Evolutionary conservation across 169 alveolate genomes (phyloP), one percentile per base, ranked within the genome.

Genomic region (Plasmodium adleri): DNA sequence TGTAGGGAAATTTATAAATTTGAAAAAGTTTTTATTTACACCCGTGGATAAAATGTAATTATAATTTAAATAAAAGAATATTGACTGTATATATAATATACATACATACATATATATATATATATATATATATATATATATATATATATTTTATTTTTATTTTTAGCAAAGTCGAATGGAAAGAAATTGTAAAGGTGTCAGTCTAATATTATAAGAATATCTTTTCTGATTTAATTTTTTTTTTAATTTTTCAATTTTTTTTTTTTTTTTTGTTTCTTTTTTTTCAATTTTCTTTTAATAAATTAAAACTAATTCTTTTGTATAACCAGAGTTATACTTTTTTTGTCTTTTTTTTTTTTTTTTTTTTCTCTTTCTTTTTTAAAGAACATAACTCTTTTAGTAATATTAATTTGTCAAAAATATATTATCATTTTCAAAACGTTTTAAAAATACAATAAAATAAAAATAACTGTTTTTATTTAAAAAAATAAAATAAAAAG

Each of bases 121-220:
- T 28, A 28, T 28, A 3, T 28, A 1, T 28, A 1, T 28, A 28
- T 28, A 28, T 72, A 49, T 26, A 10, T 39, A 66, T 71, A 52
- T 56, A 20, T 43, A 47, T 63, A n/a, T 54, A 7, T 12, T 49
- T 66, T 67, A 39, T 78, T 64, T 43, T 43, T 67, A 15, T 13
- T 49, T 17, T 1, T 68, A 80, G 90, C 56, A 83, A 80, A 67
- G 72, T 80, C 9, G 28, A 80, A 28, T 80, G 90, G 90, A 80
- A 74, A 66, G 90, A 80, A 67, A 67, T 47, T 67, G 83, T 80
- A 28, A 80, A 68, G 58, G 71, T 80, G 43, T 49, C 90, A 24
- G n/a, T 72, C 22, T 56, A 54, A 67, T 47, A 67, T 24, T 43
- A 47, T 26, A 28, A 72, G 24, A 66, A 64, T 26, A 45, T 26